Percentiles rank a stretch among this genome's conserved stretches.
Evolutionary conservation across 2,329 filamentous ascomycete species (phyloP).

Genomic region (Microascus cirrosus): DNA sequence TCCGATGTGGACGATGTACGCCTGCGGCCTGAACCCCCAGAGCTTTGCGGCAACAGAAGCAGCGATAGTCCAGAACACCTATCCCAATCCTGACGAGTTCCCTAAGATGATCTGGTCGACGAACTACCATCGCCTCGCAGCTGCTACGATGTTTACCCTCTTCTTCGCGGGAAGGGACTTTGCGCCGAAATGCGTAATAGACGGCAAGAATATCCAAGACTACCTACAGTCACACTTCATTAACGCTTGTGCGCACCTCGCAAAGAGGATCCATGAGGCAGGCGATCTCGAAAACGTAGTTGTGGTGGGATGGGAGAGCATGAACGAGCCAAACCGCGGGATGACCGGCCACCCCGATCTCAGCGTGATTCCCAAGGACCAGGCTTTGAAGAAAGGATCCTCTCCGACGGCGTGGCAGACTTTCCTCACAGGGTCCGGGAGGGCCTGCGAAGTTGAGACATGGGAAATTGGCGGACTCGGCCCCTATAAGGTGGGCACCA

Average conservation of each 20-base stretch:
- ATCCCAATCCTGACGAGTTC: constrained; percentile 70
- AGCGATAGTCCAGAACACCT: constrained; percentile 90
- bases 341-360: constrained; percentile 77
- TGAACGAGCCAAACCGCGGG: constrained; percentile 91
- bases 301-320: constrained; percentile 88
- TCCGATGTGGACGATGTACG: constrained; percentile 96
- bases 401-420: constrained; percentile 92
- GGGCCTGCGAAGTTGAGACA: constrained; percentile 78
- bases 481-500: constrained; percentile 76
- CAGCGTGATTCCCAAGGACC: constrained; percentile 69
- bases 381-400: constrained; percentile 85
- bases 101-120: constrained; percentile 99
- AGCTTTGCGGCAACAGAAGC: constrained; percentile 80
- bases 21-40: constrained; percentile 79
- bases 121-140: constrained; percentile 82
- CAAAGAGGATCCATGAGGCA: constrained; percentile 75
- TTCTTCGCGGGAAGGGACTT: constrained; percentile 90
- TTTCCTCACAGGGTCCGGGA: constrained; percentile 80
- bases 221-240: constrained; percentile 85
- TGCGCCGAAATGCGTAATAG: constrained; percentile 89
- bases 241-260: constrained; percentile 67
- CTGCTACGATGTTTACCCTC: constrained; percentile 84
- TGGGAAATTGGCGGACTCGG: constrained; percentile 94
- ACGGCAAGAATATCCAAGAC: constrained; percentile 93
- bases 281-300: constrained; percentile 79